Conservation (phyloP, 2,329 filamentous ascomycete species). For the Exophiala calicioides region DNA sequence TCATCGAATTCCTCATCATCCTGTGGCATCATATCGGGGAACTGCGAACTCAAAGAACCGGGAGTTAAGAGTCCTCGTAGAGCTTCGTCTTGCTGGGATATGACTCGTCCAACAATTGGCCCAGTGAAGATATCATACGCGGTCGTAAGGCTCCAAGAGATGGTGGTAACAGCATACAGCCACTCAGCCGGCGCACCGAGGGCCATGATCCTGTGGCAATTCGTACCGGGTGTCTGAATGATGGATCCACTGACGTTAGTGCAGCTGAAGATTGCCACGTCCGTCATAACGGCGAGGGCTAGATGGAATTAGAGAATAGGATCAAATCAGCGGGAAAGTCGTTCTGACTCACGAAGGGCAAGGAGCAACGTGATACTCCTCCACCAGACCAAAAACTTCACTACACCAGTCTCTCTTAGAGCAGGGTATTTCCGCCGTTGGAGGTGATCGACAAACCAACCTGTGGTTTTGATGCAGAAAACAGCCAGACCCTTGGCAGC, state of each 20-base stretch:
- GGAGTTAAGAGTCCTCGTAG: not conserved
- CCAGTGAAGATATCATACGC: constrained; percentile 13
- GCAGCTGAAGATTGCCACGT: constrained; percentile 14
- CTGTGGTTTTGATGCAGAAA: constrained; percentile 11
- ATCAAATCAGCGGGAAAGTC: not conserved
- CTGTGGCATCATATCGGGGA: not conserved
- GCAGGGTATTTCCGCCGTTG: constrained; percentile 12
- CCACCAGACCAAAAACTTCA: constrained; percentile 12
- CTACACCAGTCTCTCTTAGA: constrained; percentile 6
- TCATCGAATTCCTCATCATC: not conserved
- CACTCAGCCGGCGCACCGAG: constrained; percentile 15
- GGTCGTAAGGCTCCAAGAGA: constrained; percentile 14
- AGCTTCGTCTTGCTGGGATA: constrained; percentile 11
- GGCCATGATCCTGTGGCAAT: constrained; percentile 12
- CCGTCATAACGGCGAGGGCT: constrained; percentile 12
- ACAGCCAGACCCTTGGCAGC: constrained; percentile 9
- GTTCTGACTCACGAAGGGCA: constrained; percentile 9
- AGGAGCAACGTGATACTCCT: constrained; percentile 3
- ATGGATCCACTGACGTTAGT: not conserved
- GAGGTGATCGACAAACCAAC: constrained; percentile 12
- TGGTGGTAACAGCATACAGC: constrained; percentile 12
- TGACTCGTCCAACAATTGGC: constrained; percentile 8
- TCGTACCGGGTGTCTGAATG: constrained; percentile 11
- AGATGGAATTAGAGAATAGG: not conserved
- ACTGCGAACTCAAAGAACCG: not conserved